Conservation (phyloP, 2,329 filamentous ascomycete genomes). For the Arthrobotrys sphaeroides region DNA sequence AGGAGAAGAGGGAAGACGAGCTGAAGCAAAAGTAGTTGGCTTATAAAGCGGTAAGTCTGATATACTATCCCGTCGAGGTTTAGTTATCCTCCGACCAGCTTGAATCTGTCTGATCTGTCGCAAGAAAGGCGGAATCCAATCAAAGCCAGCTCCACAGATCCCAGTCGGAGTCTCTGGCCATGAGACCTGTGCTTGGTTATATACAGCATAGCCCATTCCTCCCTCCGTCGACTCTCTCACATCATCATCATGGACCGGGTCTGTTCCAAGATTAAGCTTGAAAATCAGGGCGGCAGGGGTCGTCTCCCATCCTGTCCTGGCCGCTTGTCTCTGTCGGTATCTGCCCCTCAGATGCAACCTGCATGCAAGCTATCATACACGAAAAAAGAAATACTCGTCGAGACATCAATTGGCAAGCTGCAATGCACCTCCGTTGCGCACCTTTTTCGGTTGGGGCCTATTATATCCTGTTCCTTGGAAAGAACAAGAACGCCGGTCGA, state of each 20-base stretch:
- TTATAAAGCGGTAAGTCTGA: background rate
- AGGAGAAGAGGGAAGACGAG: background rate
- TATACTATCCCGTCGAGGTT: slow-evolving; percentile 19
- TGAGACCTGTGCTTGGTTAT: background rate
- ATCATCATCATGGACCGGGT: background rate
- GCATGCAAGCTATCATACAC: slow-evolving; percentile 3
- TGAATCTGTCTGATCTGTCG: background rate
- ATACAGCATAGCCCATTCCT: background rate
- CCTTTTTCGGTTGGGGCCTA: background rate
- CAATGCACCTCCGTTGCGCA: slow-evolving; percentile 46
- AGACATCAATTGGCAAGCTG: no score
- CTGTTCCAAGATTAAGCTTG: background rate
- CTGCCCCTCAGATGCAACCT: slow-evolving; percentile 18
- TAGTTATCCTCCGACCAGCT: background rate
- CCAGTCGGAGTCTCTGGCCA: background rate
- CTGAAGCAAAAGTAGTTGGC: background rate
- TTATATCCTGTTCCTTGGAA: background rate
- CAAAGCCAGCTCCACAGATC: slow-evolving; percentile 1
- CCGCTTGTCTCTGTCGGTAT: background rate
- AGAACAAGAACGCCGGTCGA: background rate
- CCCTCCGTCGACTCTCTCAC: background rate
- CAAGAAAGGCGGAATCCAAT: slow-evolving; percentile 13
- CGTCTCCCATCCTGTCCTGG: background rate
- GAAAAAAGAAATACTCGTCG: background rate
- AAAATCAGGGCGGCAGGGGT: slow-evolving; percentile 47